phyloP scores from a whole-genome alignment of 306 rosid species.

The Oxytropis ochrocephala region DNA sequence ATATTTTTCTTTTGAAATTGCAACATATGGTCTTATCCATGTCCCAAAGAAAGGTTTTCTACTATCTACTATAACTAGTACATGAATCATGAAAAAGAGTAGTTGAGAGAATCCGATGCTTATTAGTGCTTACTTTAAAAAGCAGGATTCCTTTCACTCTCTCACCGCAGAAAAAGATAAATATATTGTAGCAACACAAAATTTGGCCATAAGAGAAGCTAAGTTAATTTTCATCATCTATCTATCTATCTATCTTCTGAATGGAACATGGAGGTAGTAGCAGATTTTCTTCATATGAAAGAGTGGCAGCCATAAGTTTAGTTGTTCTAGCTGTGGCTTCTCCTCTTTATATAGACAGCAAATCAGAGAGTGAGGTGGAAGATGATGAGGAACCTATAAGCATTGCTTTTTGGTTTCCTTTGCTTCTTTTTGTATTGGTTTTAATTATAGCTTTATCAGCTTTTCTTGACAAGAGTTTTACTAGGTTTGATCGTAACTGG shows the following conservation, averaged over 20 bases:
- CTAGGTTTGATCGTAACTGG: conserved; percentile 83
- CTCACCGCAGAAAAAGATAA: neutral
- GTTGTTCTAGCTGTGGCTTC: conserved; percentile 73
- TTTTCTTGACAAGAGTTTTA: conserved; percentile 44
- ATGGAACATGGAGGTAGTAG: conserved; percentile 50
- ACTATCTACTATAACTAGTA: neutral
- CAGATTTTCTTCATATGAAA: conserved; percentile 54
- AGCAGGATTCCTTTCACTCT: conserved; percentile 19
- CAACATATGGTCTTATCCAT: too few relatives aligned
- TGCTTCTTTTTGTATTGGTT: conserved; percentile 57
- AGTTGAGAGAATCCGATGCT: neutral
- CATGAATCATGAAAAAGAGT: neutral
- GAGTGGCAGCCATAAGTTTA: conserved; percentile 54
- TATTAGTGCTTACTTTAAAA: conserved; percentile 11
- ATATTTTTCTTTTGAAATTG: too few relatives aligned
- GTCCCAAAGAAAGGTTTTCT: neutral
- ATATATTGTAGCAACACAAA: neutral
- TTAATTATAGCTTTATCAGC: conserved; percentile 42
- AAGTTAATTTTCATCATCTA: neutral
- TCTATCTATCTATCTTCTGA: neutral
- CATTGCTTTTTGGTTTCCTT: conserved; percentile 49
- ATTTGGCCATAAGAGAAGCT: neutral
- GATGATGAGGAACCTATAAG: conserved; percentile 41
- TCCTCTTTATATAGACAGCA: conserved; percentile 72
- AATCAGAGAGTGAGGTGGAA: conserved; percentile 35